Conservation (phyloP, 306 rosid species). For the Ammopiptanthus mongolicus region DNA sequence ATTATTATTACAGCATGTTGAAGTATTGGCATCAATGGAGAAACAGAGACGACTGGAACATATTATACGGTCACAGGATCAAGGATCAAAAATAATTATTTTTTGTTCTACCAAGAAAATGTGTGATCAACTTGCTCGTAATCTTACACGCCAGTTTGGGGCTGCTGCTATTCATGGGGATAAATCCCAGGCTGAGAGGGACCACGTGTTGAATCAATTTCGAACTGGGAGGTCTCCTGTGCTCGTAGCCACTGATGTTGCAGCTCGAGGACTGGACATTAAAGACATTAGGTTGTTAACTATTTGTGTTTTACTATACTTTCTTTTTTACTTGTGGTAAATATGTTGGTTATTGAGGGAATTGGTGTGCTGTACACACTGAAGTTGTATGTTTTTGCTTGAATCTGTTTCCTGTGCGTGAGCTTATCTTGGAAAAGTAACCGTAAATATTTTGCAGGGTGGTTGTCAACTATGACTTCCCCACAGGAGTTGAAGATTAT, state of each 20-base stretch:
- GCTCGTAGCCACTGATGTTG: conserved; percentile 98
- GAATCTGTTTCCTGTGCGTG: background rate
- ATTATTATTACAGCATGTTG: conserved; percentile 61
- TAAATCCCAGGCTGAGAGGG: conserved; percentile 97
- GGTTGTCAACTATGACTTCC: conserved; percentile 93
- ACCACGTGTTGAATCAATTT: conserved; percentile 79
- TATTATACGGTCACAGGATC: conserved; percentile 87
- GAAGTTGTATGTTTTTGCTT: background rate
- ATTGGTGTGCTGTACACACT: background rate
- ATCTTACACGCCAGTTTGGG: conserved; percentile 88
- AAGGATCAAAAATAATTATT: conserved; percentile 84
- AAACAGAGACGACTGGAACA: conserved; percentile 82
- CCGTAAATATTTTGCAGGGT: conserved; percentile 50
- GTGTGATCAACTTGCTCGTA: conserved; percentile 98
- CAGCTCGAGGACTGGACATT: conserved; percentile 92
- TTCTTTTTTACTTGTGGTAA: background rate
- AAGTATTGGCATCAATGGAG: conserved; percentile 65
- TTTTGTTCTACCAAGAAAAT: conserved; percentile 98
- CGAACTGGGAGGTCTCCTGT: conserved; percentile 85
- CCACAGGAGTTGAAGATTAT: conserved; percentile 99
- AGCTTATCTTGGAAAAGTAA: background rate
- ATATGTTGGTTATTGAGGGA: background rate
- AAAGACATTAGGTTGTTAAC: conserved; percentile 85
- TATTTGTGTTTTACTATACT: background rate
- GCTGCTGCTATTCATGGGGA: conserved; percentile 99